phyloP scores from a whole-genome alignment of 495 filamentous ascomycete species.

The Coniosporium apollinis region DNA sequence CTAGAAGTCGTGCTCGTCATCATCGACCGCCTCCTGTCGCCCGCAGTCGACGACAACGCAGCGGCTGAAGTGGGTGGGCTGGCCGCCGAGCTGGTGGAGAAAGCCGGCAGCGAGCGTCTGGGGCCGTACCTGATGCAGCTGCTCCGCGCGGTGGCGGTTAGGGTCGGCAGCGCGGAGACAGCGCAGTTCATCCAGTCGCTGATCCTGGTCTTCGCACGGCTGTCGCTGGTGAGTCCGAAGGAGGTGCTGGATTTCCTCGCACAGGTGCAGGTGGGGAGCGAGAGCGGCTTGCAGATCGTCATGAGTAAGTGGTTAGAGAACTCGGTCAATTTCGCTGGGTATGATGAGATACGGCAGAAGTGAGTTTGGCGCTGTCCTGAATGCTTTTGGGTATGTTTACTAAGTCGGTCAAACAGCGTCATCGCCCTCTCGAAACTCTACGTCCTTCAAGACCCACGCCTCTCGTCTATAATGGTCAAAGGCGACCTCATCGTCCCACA shows the following conservation, averaged over 20 bases:
- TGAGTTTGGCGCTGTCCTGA: constrained; percentile 23
- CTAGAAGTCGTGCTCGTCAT: constrained; percentile 79
- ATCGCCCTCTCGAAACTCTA: constrained; percentile 84
- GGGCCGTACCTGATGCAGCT: constrained; percentile 81
- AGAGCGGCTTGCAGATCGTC: constrained; percentile 72
- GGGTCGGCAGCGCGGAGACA: constrained; percentile 61
- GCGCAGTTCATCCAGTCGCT: constrained; percentile 81
- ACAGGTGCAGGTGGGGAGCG: constrained; percentile 55
- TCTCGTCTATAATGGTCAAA: constrained; percentile 66
- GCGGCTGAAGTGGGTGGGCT: constrained; percentile 93
- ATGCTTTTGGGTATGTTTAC: background rate
- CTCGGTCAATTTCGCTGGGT: constrained; percentile 87
- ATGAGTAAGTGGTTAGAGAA: constrained; percentile 93
- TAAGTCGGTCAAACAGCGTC: constrained; percentile 33
- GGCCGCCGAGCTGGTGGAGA: constrained; percentile 88
- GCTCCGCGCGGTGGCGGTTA: constrained; percentile 76
- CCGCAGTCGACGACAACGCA: constrained; percentile 67
- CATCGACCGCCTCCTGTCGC: constrained; percentile 80
- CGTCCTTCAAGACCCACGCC: constrained; percentile 65
- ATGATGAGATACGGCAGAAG: constrained; percentile 94
- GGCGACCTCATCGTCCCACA: constrained; percentile 76
- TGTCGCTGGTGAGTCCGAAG: constrained; percentile 65
- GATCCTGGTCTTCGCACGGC: constrained; percentile 84
- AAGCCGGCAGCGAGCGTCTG: constrained; percentile 72
- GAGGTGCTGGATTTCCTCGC: constrained; percentile 87